These are phyloP conservation scores for Yarrowia yakushimensis DNA, from an alignment of 805 yeast genomes.

Conservation along the genomic window DNA sequence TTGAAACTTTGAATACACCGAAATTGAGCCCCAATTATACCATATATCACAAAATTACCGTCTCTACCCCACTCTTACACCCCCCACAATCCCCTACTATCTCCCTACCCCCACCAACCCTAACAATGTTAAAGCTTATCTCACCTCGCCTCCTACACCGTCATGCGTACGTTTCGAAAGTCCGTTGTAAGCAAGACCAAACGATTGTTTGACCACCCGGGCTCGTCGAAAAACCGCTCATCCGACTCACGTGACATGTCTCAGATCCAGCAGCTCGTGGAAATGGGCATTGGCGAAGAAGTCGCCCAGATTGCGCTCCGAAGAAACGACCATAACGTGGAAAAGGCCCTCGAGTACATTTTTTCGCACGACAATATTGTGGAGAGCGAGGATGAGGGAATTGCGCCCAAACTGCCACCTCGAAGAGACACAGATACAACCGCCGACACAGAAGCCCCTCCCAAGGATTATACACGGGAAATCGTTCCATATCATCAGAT, in stretches of 20 bases:
- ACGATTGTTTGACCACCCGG: constrained; percentile 2
- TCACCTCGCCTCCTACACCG: constrained; percentile 1
- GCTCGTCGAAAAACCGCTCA: background rate
- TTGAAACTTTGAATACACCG: no score
- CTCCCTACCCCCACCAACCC: no score
- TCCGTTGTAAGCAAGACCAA: constrained; percentile 6
- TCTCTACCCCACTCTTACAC: no score
- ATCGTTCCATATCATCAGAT: constrained; percentile 5
- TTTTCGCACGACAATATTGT: constrained; percentile 2
- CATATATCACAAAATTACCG: no score
- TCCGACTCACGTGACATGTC: background rate
- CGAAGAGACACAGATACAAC: background rate
- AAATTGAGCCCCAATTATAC: no score
- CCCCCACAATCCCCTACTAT: no score
- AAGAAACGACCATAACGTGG: constrained; percentile 3
- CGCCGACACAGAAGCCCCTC: background rate
- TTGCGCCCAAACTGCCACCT: background rate
- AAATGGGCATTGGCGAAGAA: constrained; percentile 10
- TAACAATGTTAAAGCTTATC: background rate
- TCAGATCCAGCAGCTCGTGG: constrained; percentile 5
- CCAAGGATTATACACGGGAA: background rate
- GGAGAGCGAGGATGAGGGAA: background rate
- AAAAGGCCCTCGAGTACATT: constrained; percentile 22
- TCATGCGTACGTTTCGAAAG: constrained; percentile 11
- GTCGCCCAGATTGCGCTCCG: constrained; percentile 1